Base-by-base conservation (phyloP, 495 filamentous ascomycete species). In the Peziza echinospora region DNA sequence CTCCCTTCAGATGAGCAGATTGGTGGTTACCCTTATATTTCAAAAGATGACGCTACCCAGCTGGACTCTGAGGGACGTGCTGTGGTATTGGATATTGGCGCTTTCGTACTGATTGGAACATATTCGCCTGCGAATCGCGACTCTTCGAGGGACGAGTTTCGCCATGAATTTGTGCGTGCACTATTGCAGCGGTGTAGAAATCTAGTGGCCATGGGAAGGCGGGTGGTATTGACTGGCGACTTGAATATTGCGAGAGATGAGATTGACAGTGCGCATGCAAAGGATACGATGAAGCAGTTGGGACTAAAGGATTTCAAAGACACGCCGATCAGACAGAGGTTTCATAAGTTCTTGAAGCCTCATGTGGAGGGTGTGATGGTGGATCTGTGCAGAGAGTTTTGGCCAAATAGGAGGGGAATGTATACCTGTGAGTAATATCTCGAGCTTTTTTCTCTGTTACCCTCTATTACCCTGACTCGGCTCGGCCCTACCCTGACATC, bases 31-130 rank as follows among this genome's bases (percentile, higher is more conserved):
- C 89, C 85, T 5, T 6, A 37, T 0, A 40, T 58, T 19, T 41
- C 45, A 13, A 45, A 23, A 3, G 56, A 58, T 16, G 84, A 93
- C 62, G 73, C 83, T 22, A 60, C 67, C 21, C 67, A 67, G 0
- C 72, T 96, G 21, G 87, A 96, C 57, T 84, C 82, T 0, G 87
- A 96, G 70, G 89, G 89, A 5, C 77, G 89, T 30, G 86, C 84
- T 54, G 74, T 94, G 5, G 66, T 93, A n/a, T 69, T 97, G 2
- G 89, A 97, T 55, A 94, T 97, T 54, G 84, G 84, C 1, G 87
- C 84, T 10, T 96, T 97, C 55, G 81, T 97, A 17, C 67, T 97
- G 2, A 75, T 97, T 37, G 89, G 87, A 10, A 70, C 83, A 13
- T 96, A 97, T 60, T 80, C 77, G 53, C 89, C 89, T 16, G 89